Base-by-base conservation (phyloP, 345 rosid species). In the Hibiscus tridactylites region DNA sequence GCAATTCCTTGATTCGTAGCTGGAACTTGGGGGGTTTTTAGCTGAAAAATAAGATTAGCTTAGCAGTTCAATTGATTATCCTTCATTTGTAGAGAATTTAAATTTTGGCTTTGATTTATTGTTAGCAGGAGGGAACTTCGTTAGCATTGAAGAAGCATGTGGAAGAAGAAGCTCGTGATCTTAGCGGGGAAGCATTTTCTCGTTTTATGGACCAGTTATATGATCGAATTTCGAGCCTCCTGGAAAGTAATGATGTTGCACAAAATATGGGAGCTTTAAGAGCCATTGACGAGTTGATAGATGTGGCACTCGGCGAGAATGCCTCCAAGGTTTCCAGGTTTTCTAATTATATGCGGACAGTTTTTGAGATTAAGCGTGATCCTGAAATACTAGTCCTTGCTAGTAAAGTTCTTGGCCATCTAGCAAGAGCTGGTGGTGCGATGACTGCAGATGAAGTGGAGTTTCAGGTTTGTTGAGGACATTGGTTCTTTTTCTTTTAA, bases 391-490 rank as follows among this genome's bases (percentile, higher is more conserved):
- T 96, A 84, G 85, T 87, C 73, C 97, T 86, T 87, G 95, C 98
- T 68, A 96, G 98, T 83, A 82, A 77, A 80, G 99, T 96, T 77
- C 87, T 96, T 81, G 99, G 99, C 42, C 99, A 96, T 71, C 88
- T 96, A 73, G 98, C 97, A 4, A 87, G 96, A 90, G 95, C 97
- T 17, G 98, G 99, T 68, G 99, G 99, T 66, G 97, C 95, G 49
- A 91, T 96, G 99, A 90, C 96, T 65, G 96, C 99, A 12, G 99
- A 96, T 75, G 96, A 92, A 93, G 96, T 92, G 78, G 97, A 92
- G 71, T 80, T 88, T 84, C 98, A 96, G 95, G 98, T 96, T 73
- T 46, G 74, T 75, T 73, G 33, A 44, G 58, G 16, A 39, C 62
- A 0, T 2, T 0, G 17, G 15, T 54, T 2, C 1, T 24, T 13